These are phyloP conservation scores for Monosporascus sp. DNA, from an alignment of 2,329 filamentous ascomycete genomes.

Conservation along the genomic window DNA sequence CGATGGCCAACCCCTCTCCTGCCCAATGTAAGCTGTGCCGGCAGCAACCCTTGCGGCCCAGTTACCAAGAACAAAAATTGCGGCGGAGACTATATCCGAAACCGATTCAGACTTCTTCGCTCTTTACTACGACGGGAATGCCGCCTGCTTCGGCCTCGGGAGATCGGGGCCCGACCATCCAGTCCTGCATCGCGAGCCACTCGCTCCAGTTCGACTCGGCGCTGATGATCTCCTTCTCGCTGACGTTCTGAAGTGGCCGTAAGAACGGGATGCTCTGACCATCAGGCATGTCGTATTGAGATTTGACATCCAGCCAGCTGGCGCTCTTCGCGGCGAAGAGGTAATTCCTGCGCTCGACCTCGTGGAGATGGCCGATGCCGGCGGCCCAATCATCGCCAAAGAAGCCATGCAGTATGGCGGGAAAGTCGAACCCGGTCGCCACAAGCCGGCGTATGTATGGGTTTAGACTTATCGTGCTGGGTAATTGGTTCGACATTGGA, in stretches of 20 bases:
- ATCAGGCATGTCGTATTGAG: slow-evolving; percentile 80
- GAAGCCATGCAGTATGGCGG: slow-evolving; percentile 84
- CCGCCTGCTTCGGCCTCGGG: slow-evolving; percentile 37
- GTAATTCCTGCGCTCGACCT: slow-evolving; percentile 88
- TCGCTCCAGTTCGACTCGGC: slow-evolving; percentile 88
- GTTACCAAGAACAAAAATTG: not conserved
- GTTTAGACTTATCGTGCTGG: slow-evolving; percentile 60
- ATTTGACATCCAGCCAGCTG: slow-evolving; percentile 83
- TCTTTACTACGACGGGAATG: slow-evolving; percentile 25
- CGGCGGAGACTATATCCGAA: not conserved
- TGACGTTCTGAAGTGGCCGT: slow-evolving; percentile 70
- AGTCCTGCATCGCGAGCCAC: slow-evolving; percentile 96
- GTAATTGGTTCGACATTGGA: slow-evolving; percentile 22
- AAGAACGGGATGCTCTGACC: slow-evolving; percentile 85
- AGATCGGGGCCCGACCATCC: slow-evolving; percentile 87
- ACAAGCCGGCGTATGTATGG: slow-evolving; percentile 89
- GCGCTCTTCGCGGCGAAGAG: slow-evolving; percentile 92
- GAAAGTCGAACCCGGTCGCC: slow-evolving; percentile 84
- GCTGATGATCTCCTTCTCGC: slow-evolving; percentile 71
- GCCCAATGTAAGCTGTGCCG: not conserved
- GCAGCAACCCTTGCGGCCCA: not conserved
- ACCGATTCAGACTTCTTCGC: slow-evolving; percentile 19
- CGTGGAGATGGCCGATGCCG: slow-evolving; percentile 77
- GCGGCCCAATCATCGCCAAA: slow-evolving; percentile 89
- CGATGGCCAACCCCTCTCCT: not conserved